phyloP scores from a whole-genome alignment of 129 eudicot species.

The Helianthus tuberosus region DNA sequence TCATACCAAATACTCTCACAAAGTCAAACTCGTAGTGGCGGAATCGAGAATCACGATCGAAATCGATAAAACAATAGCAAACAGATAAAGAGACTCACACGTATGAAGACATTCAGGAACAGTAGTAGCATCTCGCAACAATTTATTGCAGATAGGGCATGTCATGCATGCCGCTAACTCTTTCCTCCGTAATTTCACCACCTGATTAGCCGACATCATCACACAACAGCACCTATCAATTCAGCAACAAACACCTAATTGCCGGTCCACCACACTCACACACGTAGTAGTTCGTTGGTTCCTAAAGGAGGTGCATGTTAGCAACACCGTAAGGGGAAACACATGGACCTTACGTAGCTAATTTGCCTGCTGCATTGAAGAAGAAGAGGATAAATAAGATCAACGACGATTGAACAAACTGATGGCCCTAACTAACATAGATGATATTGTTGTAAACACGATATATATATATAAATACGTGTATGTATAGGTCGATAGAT shows the following conservation, averaged over 20 bases:
- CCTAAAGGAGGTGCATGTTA: constrained; percentile 61
- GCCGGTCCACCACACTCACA: constrained; percentile 26
- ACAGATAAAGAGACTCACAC: constrained; percentile 47
- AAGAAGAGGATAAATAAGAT: constrained; percentile 30
- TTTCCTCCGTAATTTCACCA: constrained; percentile 51
- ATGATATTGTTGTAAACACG: constrained; percentile 22
- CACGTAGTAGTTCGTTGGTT: constrained; percentile 26
- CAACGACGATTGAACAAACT: constrained; percentile 22
- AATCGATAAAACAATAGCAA: background rate
- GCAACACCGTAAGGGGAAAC: constrained; percentile 34
- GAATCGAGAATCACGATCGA: background rate
- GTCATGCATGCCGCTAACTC: constrained; percentile 94
- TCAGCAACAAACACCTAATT: constrained; percentile 10
- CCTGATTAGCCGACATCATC: constrained; percentile 73
- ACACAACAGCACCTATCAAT: constrained; percentile 10
- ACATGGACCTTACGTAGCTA: constrained; percentile 49
- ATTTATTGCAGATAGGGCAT: constrained; percentile 86
- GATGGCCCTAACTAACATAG: constrained; percentile 7
- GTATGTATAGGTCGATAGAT: background rate
- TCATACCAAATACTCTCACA: constrained; percentile 18
- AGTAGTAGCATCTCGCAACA: constrained; percentile 83
- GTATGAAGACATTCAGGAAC: constrained; percentile 91
- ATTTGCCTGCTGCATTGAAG: constrained; percentile 42
- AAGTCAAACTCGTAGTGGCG: background rate
- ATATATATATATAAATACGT: background rate